Evolutionary conservation across 257 asterid species (phyloP).

Genomic region (Solanum pinnatisectum): DNA sequence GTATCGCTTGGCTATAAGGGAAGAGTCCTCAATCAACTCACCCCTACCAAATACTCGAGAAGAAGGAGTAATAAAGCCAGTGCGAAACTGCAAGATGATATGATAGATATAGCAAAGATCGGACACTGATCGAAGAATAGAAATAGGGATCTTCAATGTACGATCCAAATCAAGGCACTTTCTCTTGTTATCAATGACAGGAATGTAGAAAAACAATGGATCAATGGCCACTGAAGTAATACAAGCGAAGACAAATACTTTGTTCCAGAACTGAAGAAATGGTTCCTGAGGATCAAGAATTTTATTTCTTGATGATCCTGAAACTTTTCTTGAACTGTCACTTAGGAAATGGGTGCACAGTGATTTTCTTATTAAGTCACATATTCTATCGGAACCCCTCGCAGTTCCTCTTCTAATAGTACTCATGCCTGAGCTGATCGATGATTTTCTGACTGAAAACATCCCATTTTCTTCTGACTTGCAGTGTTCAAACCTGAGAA

Average conservation of each 20-base stretch:
- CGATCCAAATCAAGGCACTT: constrained; percentile 40
- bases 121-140: constrained; percentile 45
- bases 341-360: not conserved
- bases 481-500: not conserved
- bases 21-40: constrained; percentile 37
- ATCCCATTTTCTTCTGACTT: not conserved
- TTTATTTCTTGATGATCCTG: not conserved
- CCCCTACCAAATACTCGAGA: constrained; percentile 66
- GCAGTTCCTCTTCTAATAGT: constrained; percentile 18
- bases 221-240: constrained; percentile 41
- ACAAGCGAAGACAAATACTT: constrained; percentile 43
- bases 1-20: constrained; percentile 48
- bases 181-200: constrained; percentile 21
- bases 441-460: not conserved
- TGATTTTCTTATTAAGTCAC: constrained; percentile 15
- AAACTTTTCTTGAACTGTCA: not conserved
- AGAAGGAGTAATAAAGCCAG: constrained; percentile 47
- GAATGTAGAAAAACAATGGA: constrained; percentile 62
- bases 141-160: constrained; percentile 25
- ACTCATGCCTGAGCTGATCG: constrained; percentile 6
- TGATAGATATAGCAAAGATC: constrained; percentile 45
- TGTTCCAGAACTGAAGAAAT: constrained; percentile 49
- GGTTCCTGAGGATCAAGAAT: constrained; percentile 48
- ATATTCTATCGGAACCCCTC: constrained; percentile 15
- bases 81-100: constrained; percentile 47